Conservation (phyloP, 257 asterid species). For the Petunia secreta region DNA sequence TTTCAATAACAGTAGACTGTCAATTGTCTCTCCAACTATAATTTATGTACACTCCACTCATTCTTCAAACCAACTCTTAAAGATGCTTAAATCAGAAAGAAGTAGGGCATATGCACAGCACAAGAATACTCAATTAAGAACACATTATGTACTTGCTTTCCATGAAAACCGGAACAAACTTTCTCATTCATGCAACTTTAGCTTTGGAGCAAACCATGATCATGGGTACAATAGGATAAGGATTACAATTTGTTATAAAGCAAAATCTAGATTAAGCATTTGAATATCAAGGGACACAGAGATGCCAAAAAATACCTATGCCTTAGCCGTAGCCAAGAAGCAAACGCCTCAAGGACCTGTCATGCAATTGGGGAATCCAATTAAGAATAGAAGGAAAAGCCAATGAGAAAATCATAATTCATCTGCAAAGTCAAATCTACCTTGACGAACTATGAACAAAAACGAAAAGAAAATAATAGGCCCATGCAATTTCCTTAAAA, state of each 20-base stretch:
- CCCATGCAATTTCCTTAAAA: constrained; percentile 21
- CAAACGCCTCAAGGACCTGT: constrained; percentile 98
- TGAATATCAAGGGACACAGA: constrained; percentile 18
- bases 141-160: not conserved
- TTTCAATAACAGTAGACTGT: not conserved
- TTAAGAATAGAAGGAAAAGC: constrained; percentile 18
- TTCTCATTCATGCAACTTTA: constrained; percentile 19
- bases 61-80: constrained; percentile 12
- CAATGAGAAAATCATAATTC: not conserved
- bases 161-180: constrained; percentile 4
- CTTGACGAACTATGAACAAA: not conserved
- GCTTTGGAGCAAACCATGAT: constrained; percentile 1
- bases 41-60: not conserved
- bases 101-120: not conserved
- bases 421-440: not conserved
- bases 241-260: constrained; percentile 10
- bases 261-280: not conserved
- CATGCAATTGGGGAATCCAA: constrained; percentile 35
- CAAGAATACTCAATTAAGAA: not conserved
- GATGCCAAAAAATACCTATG: constrained; percentile 66
- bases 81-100: constrained; percentile 17
- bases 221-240: not conserved
- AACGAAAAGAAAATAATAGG: not conserved
- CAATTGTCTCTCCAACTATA: not conserved
- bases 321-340: constrained; percentile 97